A percentile compares a stretch with the other conserved stretches of the same genome.
Evolutionary conservation across 257 asterid genomes (phyloP).

Genomic region (Perilla frutescens): DNA sequence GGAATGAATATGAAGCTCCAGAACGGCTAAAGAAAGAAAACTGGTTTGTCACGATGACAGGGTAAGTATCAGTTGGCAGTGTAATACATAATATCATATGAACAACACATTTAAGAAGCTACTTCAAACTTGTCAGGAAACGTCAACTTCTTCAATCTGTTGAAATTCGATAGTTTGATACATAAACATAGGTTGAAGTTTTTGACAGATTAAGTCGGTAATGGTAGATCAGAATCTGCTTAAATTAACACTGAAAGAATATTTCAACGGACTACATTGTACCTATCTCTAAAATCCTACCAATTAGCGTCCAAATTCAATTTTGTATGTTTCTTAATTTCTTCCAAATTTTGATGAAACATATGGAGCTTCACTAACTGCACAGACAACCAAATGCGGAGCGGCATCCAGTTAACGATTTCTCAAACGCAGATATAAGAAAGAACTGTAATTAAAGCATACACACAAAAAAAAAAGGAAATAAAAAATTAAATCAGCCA

Average conservation of each 20-base stretch:
- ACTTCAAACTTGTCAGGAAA: slow-evolving; percentile 9
- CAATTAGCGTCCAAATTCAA: background rate
- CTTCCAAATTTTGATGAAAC: background rate
- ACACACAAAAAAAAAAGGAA: background rate
- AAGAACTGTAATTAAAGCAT: background rate
- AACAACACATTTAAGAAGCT: background rate
- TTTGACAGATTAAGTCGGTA: background rate
- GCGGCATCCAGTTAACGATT: background rate
- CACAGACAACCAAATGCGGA: background rate
- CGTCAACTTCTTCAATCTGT: background rate
- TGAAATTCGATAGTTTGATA: background rate
- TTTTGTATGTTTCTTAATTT: background rate
- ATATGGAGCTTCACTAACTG: slow-evolving; percentile 5
- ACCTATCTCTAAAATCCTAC: background rate
- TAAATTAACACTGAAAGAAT: background rate
- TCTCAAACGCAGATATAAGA: background rate
- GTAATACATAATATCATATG: background rate
- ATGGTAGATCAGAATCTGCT: background rate
- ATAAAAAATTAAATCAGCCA: background rate
- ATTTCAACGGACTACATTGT: background rate
- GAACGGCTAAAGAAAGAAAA: slow-evolving; percentile 10
- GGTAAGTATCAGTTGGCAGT: slow-evolving; percentile 5
- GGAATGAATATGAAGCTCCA: background rate
- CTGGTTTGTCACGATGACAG: background rate
- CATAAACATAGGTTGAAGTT: background rate